Evolutionary conservation across 2,329 filamentous ascomycete genomes (phyloP).

Genomic region (Pestalotiopsis sp.): DNA sequence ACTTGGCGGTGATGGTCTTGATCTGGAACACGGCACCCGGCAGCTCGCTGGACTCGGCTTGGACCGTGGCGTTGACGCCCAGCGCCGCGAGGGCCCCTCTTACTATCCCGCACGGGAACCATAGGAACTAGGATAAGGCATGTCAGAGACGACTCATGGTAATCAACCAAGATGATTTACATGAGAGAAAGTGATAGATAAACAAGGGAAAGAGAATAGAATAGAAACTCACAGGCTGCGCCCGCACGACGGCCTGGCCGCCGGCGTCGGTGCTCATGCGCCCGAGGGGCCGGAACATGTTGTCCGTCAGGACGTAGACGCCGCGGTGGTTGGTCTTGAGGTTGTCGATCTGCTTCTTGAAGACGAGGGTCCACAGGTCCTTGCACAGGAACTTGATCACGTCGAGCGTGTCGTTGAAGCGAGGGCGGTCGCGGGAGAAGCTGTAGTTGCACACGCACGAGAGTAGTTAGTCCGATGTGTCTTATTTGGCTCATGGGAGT

Average conservation of each 20-base stretch:
- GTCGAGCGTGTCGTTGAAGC: slow-evolving; percentile 90
- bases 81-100: slow-evolving; percentile 89
- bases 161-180: not conserved
- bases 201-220: slow-evolving; percentile 7
- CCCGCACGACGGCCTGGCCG: slow-evolving; percentile 72
- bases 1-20: slow-evolving; percentile 74
- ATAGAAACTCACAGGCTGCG: slow-evolving; percentile 70
- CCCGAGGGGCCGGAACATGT: slow-evolving; percentile 83
- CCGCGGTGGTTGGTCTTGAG: slow-evolving; percentile 97
- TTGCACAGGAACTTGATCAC: slow-evolving; percentile 99
- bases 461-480: too few relatives aligned
- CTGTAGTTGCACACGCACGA: too few relatives aligned
- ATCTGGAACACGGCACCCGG: slow-evolving; percentile 95
- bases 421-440: slow-evolving; percentile 81
- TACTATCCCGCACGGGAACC: slow-evolving; percentile 93
- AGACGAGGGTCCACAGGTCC: slow-evolving; percentile 93
- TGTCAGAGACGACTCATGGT: slow-evolving; percentile 14
- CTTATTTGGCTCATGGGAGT: too few relatives aligned
- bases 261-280: slow-evolving; percentile 85
- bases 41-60: slow-evolving; percentile 86
- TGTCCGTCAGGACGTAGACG: slow-evolving; percentile 95
- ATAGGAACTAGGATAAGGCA: slow-evolving; percentile 72
- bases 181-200: not conserved
- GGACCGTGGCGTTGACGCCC: slow-evolving; percentile 88
- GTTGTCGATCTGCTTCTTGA: slow-evolving; percentile 97